These are phyloP conservation scores for Plasmodium vivax DNA, from an alignment of 169 alveolate genomes.

Conservation along the genomic window DNA sequence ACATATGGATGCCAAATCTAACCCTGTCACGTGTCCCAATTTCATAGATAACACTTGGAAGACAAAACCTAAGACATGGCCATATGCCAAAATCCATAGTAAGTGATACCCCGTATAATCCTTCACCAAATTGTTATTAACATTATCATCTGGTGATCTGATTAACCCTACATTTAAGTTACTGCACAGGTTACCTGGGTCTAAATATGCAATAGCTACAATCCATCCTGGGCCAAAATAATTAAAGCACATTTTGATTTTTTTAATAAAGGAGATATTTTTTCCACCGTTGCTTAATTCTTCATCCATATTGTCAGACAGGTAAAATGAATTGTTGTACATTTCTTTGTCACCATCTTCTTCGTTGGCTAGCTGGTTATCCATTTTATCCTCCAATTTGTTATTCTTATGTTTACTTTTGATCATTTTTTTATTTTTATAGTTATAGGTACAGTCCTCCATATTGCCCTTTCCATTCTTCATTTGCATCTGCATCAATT, in stretches of 20 bases:
- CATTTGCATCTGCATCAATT: not conserved
- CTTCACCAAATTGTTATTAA: not conserved
- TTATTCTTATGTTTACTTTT: constrained; percentile 11
- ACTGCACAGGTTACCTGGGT: constrained; percentile 83
- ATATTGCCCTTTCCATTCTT: not conserved
- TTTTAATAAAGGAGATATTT: not conserved
- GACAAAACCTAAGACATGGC: constrained; percentile 78
- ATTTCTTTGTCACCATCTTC: not conserved
- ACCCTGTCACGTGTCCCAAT: constrained; percentile 80
- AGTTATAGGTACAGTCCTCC: not conserved
- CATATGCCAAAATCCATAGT: constrained; percentile 79
- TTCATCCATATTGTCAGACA: constrained; percentile 18
- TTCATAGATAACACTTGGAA: constrained; percentile 79
- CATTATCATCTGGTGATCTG: constrained; percentile 27
- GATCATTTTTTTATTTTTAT: not conserved
- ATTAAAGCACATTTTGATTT: constrained; percentile 65
- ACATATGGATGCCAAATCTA: constrained; percentile 77
- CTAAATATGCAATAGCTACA: constrained; percentile 82
- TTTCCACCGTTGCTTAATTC: not conserved
- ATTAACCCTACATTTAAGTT: constrained; percentile 80
- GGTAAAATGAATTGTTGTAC: constrained; percentile 12
- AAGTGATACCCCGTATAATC: constrained; percentile 76
- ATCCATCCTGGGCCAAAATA: constrained; percentile 85
- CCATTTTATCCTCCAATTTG: not conserved
- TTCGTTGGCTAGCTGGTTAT: not conserved